A percentile compares a stretch with the other conserved stretches of the same genome.
Conservation (phyloP, 148 eudicot species). For the Amaranthus palmeri region DNA sequence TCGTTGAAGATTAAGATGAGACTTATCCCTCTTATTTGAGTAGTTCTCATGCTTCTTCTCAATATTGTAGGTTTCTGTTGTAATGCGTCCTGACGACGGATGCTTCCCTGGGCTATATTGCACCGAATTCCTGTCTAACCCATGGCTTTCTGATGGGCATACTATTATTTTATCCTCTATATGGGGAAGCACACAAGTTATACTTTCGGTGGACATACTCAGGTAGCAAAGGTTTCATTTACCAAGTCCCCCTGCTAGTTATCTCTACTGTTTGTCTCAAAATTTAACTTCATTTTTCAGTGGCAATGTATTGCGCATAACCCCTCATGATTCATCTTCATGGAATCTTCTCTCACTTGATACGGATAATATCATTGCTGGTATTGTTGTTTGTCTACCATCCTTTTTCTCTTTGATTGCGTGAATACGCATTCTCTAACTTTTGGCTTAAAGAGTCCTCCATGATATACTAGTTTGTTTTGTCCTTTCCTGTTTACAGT, state of each 20-base stretch:
- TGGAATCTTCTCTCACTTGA: conserved; percentile 81
- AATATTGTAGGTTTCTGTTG: conserved; percentile 67
- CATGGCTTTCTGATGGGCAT: conserved; percentile 92
- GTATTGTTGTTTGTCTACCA: conserved; percentile 29
- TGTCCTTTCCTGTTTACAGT: conserved; percentile 35
- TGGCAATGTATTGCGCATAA: conserved; percentile 60
- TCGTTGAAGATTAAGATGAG: not conserved
- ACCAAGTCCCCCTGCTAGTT: conserved; percentile 1
- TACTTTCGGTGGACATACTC: conserved; percentile 64
- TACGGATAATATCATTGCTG: conserved; percentile 77
- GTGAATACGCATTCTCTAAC: not conserved
- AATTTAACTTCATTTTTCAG: conserved; percentile 32
- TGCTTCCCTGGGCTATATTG: conserved; percentile 85
- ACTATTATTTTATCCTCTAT: conserved; percentile 69
- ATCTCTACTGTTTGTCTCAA: conserved; percentile 4
- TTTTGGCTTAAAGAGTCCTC: not conserved
- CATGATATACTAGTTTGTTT: conserved; percentile 1
- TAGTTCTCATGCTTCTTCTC: conserved; percentile 9
- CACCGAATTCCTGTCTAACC: conserved; percentile 42
- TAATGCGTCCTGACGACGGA: conserved; percentile 74
- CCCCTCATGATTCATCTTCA: conserved; percentile 54
- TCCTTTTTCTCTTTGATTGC: not conserved
- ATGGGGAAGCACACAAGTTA: conserved; percentile 74
- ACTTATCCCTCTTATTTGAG: conserved; percentile 2
- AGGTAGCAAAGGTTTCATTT: conserved; percentile 44